Base-by-base conservation (phyloP, 169 alveolate species). In the Plasmodium cynomolgi region DNA sequence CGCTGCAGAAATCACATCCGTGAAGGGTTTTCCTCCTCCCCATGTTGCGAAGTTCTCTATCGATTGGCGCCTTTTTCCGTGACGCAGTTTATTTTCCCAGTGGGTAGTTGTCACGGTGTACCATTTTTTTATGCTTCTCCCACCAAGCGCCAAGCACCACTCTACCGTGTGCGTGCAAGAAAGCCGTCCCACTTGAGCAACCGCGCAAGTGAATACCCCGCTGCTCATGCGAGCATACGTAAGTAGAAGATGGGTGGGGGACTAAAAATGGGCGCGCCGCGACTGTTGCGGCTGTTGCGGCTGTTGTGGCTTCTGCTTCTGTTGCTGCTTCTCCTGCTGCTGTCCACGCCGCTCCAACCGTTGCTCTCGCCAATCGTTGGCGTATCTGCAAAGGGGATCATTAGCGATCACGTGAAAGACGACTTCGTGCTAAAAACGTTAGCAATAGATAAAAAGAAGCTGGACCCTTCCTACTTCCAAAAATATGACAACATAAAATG, bases 401-500 rank as follows among this genome's bases (percentile, higher is more conserved):
- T 5, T 11, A 15, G 33, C 33, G 0, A 62, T 26, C 26, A 26
- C 11, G 81, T 37, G 62, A 71, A 85, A 34, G 44, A 75, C 80
- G 85, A 75, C 31, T 85, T 39, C 23, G 13, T 85, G n/a, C 81
- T 85, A 34, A 85, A 85, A 85, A 17, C 80, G 33, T 44, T 85
- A 50, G 81, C 58, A 33, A 75, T 85, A 6, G 85, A 85, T 17
- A 75, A 58, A 3, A 85, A 54, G 68, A 85, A 85, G 20, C 31
- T 85, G 29, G 93, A 85, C 68, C 23, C 83, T 0, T 75, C 86
- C 26, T 85, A 85, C 68, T 54, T 56, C 3, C 11, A 85, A 34
- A 85, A 50, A 6, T 85, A 94, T 23, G 91, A 85, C 29, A 95
- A 95, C 81, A 20, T 92, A 68, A 72, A 95, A 68, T 95, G 97